Conservation (phyloP, 805 yeast species). For the Myxozyma mucilagina region DNA sequence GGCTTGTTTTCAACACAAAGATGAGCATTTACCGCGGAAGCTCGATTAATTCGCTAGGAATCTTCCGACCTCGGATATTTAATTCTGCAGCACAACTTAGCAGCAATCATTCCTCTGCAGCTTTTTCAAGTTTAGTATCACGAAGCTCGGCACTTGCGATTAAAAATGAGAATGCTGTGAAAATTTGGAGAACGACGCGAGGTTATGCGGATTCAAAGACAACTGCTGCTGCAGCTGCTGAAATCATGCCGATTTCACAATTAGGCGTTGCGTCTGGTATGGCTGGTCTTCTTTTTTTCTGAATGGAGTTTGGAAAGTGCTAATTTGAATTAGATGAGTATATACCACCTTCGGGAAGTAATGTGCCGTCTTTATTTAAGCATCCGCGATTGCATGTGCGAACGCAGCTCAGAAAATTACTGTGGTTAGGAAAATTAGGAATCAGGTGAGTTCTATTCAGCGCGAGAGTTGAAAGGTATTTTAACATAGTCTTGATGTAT, state of each 20-base stretch:
- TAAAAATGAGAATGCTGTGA: not conserved
- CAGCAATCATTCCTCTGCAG: not conserved
- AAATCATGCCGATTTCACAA: not conserved
- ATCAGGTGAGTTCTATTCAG: conserved; percentile 3
- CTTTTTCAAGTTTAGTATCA: not conserved
- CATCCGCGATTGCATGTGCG: conserved; percentile 11
- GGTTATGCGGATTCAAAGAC: conserved; percentile 13
- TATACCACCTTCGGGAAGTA: conserved; percentile 28
- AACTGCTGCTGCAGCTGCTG: not conserved
- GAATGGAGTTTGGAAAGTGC: not conserved
- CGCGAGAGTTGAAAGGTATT: not conserved
- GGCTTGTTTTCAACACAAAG: not conserved
- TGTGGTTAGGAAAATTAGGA: conserved; percentile 3
- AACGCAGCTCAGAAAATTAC: not conserved
- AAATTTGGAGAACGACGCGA: not conserved
- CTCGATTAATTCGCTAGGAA: not conserved
- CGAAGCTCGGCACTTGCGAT: not conserved
- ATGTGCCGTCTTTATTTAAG: conserved; percentile 10
- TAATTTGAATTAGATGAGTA: conserved; percentile 17
- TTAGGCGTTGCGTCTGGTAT: conserved; percentile 19
- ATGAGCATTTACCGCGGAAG: conserved; percentile 4
- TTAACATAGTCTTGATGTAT: not conserved
- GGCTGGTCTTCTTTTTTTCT: not conserved
- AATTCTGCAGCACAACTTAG: not conserved
- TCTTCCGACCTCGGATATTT: not conserved